phyloP scores from a whole-genome alignment of 2,329 filamentous ascomycete species.

The Fusarium decemcellulare region DNA sequence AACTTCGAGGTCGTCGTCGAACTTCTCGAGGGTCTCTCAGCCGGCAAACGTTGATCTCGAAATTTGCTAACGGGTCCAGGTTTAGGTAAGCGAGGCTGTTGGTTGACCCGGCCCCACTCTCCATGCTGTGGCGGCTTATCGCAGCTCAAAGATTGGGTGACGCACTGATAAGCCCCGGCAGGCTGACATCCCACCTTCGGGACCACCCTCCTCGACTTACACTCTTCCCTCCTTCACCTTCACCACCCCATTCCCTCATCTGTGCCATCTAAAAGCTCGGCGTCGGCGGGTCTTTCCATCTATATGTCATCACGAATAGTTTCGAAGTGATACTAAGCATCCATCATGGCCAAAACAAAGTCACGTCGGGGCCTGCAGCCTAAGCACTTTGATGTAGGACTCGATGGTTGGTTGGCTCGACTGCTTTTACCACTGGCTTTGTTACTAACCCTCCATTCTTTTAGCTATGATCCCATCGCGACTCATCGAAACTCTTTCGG shows the following conservation, averaged over 20 bases:
- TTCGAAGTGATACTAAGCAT: neutral
- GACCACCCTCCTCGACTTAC: slow-evolving; percentile 29
- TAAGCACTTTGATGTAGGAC: slow-evolving; percentile 33
- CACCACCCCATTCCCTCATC: slow-evolving; percentile 14
- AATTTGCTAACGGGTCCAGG: slow-evolving; percentile 45
- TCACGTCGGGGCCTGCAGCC: neutral
- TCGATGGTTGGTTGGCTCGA: slow-evolving; percentile 44
- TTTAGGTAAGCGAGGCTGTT: slow-evolving; percentile 54
- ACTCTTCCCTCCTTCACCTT: slow-evolving; percentile 34
- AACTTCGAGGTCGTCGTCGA: slow-evolving; percentile 35
- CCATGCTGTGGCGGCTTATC: slow-evolving; percentile 30
- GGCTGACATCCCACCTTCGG: slow-evolving; percentile 42
- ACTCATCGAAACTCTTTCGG: slow-evolving; percentile 42
- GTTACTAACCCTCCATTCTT: neutral
- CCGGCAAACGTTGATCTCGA: slow-evolving; percentile 40
- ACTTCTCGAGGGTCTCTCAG: slow-evolving; percentile 31
- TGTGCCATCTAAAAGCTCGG: slow-evolving; percentile 2
- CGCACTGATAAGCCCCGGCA: slow-evolving; percentile 31
- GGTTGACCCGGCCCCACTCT: slow-evolving; percentile 3
- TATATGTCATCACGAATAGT: neutral
- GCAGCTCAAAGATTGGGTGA: slow-evolving; percentile 23
- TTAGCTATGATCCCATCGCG: slow-evolving; percentile 45
- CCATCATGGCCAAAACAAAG: slow-evolving; percentile 32
- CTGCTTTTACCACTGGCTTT: neutral
- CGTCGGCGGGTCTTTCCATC: neutral